Conservation (phyloP, 2,329 filamentous ascomycete genomes). For the Colletotrichum lindemuthianum region DNA sequence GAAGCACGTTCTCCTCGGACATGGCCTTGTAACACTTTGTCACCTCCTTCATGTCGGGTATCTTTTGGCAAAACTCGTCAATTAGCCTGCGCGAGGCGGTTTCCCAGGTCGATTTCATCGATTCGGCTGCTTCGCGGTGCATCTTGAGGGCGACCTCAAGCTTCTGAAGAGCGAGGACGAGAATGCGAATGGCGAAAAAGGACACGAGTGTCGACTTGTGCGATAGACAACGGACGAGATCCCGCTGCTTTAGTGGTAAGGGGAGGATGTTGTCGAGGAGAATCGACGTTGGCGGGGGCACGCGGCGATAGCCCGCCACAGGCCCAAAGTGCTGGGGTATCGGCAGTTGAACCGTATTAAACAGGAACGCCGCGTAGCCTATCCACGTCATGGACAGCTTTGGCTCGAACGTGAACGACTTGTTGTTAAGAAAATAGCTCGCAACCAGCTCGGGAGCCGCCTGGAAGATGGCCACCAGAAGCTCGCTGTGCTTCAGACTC, state of each 20-base stretch:
- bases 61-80: slow-evolving; percentile 79
- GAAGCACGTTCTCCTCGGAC: slow-evolving; percentile 74
- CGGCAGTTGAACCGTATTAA: slow-evolving; percentile 79
- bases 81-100: slow-evolving; percentile 75
- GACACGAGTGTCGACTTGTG: slow-evolving; percentile 82
- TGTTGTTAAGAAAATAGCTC: slow-evolving; percentile 85
- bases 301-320: slow-evolving; percentile 66
- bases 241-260: slow-evolving; percentile 81
- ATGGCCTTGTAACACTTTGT: slow-evolving; percentile 78
- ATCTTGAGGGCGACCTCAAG: slow-evolving; percentile 71
- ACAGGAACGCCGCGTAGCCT: slow-evolving; percentile 89
- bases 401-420: slow-evolving; percentile 86
- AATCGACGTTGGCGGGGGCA: slow-evolving; percentile 82
- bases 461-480: slow-evolving; percentile 82
- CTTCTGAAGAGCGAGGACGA: slow-evolving; percentile 84
- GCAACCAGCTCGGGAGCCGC: slow-evolving; percentile 87
- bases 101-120: slow-evolving; percentile 66
- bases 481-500: slow-evolving; percentile 81
- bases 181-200: slow-evolving; percentile 83
- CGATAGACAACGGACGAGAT: slow-evolving; percentile 80
- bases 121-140: slow-evolving; percentile 59
- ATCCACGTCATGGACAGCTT: slow-evolving; percentile 96
- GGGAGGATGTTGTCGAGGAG: slow-evolving; percentile 89
- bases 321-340: slow-evolving; percentile 79
- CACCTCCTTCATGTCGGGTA: slow-evolving; percentile 84